Evolutionary conservation across 208 protist genomes (phyloP).

Genomic region (Leishmania tarentolae): DNA sequence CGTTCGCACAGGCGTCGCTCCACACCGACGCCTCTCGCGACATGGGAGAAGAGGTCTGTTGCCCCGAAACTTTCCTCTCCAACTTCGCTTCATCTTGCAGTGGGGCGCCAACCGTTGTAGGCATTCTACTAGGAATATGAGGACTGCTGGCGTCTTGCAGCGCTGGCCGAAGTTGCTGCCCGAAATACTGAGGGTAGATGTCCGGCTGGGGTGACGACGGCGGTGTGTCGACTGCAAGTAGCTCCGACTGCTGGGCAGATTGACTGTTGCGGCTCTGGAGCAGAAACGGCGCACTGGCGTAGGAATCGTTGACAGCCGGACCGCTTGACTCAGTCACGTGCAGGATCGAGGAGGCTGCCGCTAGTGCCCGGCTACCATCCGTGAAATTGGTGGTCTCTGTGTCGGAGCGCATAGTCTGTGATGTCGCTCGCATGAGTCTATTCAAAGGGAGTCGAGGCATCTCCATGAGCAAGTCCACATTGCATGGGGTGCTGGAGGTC

Average conservation of each 20-base stretch:
- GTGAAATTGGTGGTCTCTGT: neutral
- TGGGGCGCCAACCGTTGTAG: neutral
- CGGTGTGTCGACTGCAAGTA: slow-evolving; percentile 15
- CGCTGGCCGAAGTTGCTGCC: neutral
- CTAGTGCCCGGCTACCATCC: neutral
- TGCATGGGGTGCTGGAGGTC: neutral
- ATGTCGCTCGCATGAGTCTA: neutral
- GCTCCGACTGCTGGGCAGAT: neutral
- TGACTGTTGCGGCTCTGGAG: slow-evolving; percentile 1
- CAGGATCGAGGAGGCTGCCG: neutral
- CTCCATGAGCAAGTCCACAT: neutral
- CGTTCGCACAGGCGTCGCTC: neutral
- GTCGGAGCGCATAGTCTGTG: neutral
- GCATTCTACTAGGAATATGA: too few relatives aligned
- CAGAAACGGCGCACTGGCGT: slow-evolving; percentile 9
- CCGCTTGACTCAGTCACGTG: neutral
- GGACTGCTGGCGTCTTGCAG: neutral
- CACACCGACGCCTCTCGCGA: neutral
- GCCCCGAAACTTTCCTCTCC: neutral
- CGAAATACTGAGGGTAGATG: neutral
- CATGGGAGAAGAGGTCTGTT: neutral
- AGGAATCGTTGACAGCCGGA: slow-evolving; percentile 3
- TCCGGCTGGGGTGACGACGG: slow-evolving; percentile 1
- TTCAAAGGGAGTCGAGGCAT: neutral
- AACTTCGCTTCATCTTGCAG: neutral